Base-by-base conservation (phyloP, 2,329 filamentous ascomycete genomes). In the Phoma sp. region DNA sequence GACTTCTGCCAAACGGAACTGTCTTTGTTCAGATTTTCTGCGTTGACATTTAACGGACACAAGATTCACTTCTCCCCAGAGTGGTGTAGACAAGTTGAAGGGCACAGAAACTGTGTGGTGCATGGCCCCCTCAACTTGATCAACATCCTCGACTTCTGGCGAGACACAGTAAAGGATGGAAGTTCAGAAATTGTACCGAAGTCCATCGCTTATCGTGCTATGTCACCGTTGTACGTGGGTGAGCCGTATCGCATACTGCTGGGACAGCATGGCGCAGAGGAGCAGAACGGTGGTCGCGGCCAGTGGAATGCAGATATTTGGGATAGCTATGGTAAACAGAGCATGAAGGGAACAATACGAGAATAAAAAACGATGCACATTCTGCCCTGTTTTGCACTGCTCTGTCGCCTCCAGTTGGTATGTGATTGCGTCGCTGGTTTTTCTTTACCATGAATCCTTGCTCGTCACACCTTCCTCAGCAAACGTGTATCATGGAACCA, bases 41-140 rank as follows among this genome's bases (percentile, higher is more conserved):
- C 93, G 6, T 82, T 99, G 40, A 94, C 91, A 2, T 95, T 92
- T 80, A 99, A 99, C 75, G 92, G 91, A 1, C 95, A 99, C 74
- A 83, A 85, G 22, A 98, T 99, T 65, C 95, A 99, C 75, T 82
- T 96, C 21, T 89, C 96, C 70, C 84, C 83, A 0, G 72, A 82
- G 44, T 96, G 91, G 78, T 88, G 88, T 52, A 82, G 83, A 25
- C 77, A 84, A 10, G 79, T 87, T 4, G 95, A 98, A 74, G 90
- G 90, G 4, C 88, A 96, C 73, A 82, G 82, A 2, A 84, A 87
- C 57, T 80, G 91, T 24, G 82, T 99, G 8, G 90, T 98, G 48
- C 95, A 98, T 69, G 95, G 95, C 0, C 94, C 95, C 0, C 78
- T 99, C 51, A 87, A 87, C 1, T 81, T 96, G 35, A 88, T 74